These are phyloP conservation scores for Starmerella kuoi DNA, from an alignment of 805 yeast genomes.

Conservation along the genomic window DNA sequence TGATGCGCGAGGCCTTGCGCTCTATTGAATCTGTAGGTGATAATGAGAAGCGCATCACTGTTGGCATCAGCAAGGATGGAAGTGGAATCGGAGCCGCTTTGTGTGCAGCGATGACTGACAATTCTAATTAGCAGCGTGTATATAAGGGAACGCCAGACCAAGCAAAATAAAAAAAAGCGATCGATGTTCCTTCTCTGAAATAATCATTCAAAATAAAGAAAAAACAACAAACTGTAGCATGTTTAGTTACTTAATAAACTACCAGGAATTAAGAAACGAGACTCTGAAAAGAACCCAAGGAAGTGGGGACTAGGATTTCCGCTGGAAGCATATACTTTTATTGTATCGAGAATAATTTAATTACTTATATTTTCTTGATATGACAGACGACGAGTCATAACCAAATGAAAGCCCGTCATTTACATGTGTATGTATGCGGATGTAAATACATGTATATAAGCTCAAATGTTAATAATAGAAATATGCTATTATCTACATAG, in stretches of 20 bases:
- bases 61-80: conserved; percentile 85
- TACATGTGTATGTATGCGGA: too few species aligned
- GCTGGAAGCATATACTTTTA: too few species aligned
- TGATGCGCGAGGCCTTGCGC: conserved; percentile 66
- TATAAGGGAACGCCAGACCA: not conserved
- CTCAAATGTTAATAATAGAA: too few species aligned
- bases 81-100: conserved; percentile 96
- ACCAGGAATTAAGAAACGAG: not conserved
- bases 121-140: not conserved
- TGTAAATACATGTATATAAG: too few species aligned
- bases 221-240: not conserved
- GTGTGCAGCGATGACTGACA: conserved; percentile 44
- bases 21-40: conserved; percentile 37
- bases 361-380: too few species aligned
- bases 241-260: not conserved
- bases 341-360: too few species aligned
- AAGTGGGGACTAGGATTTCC: too few species aligned
- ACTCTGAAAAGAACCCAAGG: not conserved
- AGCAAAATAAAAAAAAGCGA: not conserved
- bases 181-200: not conserved
- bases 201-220: not conserved
- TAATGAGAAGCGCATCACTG: conserved; percentile 59
- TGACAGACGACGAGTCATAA: too few species aligned
- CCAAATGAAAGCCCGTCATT: too few species aligned
- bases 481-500: too few species aligned